These are phyloP conservation scores for Syncephalastrum sp. DNA, from an alignment of 371 early-diverging fungal species.

Conservation along the genomic window DNA sequence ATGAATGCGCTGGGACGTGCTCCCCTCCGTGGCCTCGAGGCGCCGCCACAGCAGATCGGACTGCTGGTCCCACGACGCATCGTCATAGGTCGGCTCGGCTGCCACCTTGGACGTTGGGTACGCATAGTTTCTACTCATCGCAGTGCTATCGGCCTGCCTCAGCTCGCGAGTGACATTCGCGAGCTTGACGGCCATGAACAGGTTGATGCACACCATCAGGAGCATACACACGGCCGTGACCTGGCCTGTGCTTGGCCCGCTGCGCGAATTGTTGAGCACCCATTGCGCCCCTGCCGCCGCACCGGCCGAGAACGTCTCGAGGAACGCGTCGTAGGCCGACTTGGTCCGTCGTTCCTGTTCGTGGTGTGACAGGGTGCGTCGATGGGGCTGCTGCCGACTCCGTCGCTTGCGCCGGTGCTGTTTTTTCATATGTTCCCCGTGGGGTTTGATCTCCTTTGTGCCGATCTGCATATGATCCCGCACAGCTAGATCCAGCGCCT, in stretches of 20 bases:
- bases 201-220: constrained; percentile 28
- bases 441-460: constrained; percentile 5
- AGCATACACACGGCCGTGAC: constrained; percentile 27
- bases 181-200: constrained; percentile 38
- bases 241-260: constrained; percentile 18
- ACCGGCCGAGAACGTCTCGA: constrained; percentile 12
- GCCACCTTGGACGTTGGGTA: not conserved
- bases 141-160: not conserved
- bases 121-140: not conserved
- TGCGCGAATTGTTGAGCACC: constrained; percentile 5
- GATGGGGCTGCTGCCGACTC: constrained; percentile 1
- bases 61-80: constrained; percentile 1
- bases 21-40: too few relatives aligned
- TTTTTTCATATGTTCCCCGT: constrained; percentile 7
- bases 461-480: constrained; percentile 13
- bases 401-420: constrained; percentile 9
- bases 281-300: constrained; percentile 8
- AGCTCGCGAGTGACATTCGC: constrained; percentile 13
- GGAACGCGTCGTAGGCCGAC: constrained; percentile 5
- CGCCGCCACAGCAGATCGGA: not conserved
- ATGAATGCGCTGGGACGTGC: too few relatives aligned
- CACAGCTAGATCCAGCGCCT: constrained; percentile 49
- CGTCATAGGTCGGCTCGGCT: not conserved
- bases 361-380: not conserved
- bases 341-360: not conserved